These are phyloP conservation scores for Exserohilum rostratum DNA, from an alignment of 2,329 filamentous ascomycete genomes.

Conservation along the genomic window DNA sequence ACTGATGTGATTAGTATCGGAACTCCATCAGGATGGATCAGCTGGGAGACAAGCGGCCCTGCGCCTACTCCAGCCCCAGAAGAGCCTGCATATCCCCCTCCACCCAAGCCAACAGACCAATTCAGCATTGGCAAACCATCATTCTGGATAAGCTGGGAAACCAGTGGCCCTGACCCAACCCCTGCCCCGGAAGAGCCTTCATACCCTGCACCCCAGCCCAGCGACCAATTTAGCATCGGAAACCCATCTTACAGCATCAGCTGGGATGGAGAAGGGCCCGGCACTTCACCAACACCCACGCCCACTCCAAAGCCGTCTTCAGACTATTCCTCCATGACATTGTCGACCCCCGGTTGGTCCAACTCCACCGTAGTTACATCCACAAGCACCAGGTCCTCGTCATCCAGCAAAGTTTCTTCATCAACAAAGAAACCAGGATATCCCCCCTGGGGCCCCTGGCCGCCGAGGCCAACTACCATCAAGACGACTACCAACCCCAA, in stretches of 20 bases:
- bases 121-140: slow-evolving; percentile 12
- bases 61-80: slow-evolving; percentile 5
- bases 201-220: slow-evolving; percentile 12
- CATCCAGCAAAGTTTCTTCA: slow-evolving; percentile 1
- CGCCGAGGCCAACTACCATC: slow-evolving; percentile 14
- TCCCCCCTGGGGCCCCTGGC: slow-evolving; percentile 15
- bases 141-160: slow-evolving; percentile 10
- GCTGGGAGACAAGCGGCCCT: slow-evolving; percentile 19
- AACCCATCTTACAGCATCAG: slow-evolving; percentile 10
- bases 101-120: slow-evolving; percentile 11
- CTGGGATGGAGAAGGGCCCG: slow-evolving; percentile 13
- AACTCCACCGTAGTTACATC: slow-evolving; percentile 3
- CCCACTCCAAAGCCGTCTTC: slow-evolving; percentile 12
- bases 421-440: slow-evolving; percentile 21
- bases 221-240: slow-evolving; percentile 8
- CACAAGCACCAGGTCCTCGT: background rate
- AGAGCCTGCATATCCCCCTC: slow-evolving; percentile 12
- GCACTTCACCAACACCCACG: background rate
- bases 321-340: background rate
- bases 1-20: slow-evolving; percentile 16
- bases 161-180: slow-evolving; percentile 7
- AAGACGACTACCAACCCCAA: slow-evolving; percentile 7
- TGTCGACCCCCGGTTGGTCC: background rate
- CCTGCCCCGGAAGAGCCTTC: slow-evolving; percentile 11
- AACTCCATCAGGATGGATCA: slow-evolving; percentile 22